These are phyloP conservation scores for Physocladia obscura DNA, from an alignment of 192 early-diverging fungal species.

Conservation along the genomic window DNA sequence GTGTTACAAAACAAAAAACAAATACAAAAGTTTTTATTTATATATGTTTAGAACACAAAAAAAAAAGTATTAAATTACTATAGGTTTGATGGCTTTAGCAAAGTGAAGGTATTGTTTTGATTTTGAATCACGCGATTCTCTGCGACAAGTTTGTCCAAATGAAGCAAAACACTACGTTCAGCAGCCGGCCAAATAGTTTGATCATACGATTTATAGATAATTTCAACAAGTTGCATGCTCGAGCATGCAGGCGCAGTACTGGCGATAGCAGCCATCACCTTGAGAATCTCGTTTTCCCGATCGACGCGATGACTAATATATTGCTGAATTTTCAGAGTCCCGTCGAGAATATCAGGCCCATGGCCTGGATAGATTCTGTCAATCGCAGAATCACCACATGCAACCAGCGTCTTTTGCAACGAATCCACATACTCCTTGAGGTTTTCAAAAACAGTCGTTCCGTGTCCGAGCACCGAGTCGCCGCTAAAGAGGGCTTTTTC, in stretches of 20 bases:
- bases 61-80: too few species aligned
- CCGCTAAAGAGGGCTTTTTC: conserved; percentile 73
- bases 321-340: conserved; percentile 60
- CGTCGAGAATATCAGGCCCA: conserved; percentile 73
- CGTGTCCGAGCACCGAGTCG: conserved; percentile 82
- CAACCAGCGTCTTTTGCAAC: conserved; percentile 49
- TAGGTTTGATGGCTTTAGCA: too few species aligned
- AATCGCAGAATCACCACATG: conserved; percentile 37
- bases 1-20: too few species aligned
- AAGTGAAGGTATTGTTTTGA: too few species aligned
- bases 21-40: too few species aligned
- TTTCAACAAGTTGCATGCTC: conserved; percentile 9
- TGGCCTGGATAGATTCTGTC: conserved; percentile 70
- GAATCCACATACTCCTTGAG: conserved; percentile 69
- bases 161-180: conserved; percentile 6
- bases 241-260: neutral
- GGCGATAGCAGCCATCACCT: neutral
- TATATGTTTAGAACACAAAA: too few species aligned
- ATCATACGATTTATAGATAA: conserved; percentile 3
- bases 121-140: neutral
- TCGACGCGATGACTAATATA: conserved; percentile 77
- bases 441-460: conserved; percentile 76
- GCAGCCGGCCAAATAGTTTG: conserved; percentile 15
- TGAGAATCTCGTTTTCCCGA: conserved; percentile 71
- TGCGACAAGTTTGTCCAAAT: conserved; percentile 12